These are phyloP conservation scores for Naganishia sp. DNA, from an alignment of 1,284 basidiomycete species.

Conservation along the genomic window DNA sequence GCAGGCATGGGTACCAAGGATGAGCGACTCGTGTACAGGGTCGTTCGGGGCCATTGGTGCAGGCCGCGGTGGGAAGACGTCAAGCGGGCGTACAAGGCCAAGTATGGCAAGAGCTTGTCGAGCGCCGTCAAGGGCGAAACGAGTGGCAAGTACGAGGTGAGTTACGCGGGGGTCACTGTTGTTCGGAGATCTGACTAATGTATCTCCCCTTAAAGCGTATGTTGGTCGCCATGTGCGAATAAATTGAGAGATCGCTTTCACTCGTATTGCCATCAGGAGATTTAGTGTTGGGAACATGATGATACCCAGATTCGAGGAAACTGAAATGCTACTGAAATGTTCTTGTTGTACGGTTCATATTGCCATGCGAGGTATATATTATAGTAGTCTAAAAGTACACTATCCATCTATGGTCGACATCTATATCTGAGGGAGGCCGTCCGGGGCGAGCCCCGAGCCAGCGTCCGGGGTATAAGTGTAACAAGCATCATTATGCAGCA, in stretches of 20 bases:
- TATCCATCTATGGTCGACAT: slow-evolving; percentile 1
- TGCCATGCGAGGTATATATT: neutral
- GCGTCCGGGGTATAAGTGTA: neutral
- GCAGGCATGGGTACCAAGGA: slow-evolving; percentile 54
- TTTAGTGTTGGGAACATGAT: neutral
- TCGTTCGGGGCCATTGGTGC: slow-evolving; percentile 53
- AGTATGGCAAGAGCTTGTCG: slow-evolving; percentile 44
- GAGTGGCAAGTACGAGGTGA: slow-evolving; percentile 50
- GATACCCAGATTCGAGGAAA: neutral
- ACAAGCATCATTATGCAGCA: neutral
- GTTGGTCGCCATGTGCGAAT: slow-evolving; percentile 17
- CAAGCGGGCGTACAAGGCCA: slow-evolving; percentile 49
- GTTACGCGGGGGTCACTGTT: neutral
- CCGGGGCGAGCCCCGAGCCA: neutral
- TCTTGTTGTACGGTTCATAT: neutral
- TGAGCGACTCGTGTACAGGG: slow-evolving; percentile 51
- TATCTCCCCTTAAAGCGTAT: neutral
- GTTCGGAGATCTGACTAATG: neutral
- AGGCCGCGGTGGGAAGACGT: slow-evolving; percentile 49
- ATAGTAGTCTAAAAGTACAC: neutral
- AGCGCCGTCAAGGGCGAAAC: slow-evolving; percentile 52
- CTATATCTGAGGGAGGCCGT: neutral
- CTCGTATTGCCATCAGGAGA: neutral
- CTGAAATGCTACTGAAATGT: neutral
- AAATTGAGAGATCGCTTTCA: neutral